These are phyloP conservation scores for Phialophora macrospora DNA, from an alignment of 2,329 filamentous ascomycete species.

Conservation along the genomic window DNA sequence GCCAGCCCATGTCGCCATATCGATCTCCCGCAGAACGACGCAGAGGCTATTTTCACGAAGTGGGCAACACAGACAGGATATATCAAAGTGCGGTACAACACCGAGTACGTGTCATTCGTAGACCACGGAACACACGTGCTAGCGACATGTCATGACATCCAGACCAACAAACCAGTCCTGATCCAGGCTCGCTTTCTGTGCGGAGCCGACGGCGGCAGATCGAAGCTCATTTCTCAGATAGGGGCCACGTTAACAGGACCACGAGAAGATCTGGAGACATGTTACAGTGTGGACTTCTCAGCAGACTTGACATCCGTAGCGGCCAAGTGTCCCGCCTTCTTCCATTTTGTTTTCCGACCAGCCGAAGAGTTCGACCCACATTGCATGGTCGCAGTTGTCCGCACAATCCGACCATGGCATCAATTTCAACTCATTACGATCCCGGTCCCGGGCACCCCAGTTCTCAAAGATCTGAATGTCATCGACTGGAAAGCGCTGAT, in stretches of 20 bases:
- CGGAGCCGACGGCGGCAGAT: background rate
- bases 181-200: background rate
- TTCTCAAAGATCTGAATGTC: background rate
- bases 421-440: background rate
- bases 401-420: background rate
- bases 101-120: background rate
- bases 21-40: background rate
- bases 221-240: background rate
- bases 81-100: background rate
- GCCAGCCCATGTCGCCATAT: background rate
- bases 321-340: background rate
- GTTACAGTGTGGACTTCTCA: background rate
- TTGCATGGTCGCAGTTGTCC: background rate
- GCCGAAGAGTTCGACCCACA: background rate
- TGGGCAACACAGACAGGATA: background rate
- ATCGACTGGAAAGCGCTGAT: background rate
- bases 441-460: background rate
- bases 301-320: background rate
- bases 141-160: background rate
- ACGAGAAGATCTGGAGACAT: background rate
- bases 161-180: background rate
- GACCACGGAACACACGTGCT: background rate
- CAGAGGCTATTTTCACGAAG: background rate
- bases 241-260: background rate
- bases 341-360: background rate